Conservation (phyloP, 257 asterid genomes). For the Galeopsis tetrahit region DNA sequence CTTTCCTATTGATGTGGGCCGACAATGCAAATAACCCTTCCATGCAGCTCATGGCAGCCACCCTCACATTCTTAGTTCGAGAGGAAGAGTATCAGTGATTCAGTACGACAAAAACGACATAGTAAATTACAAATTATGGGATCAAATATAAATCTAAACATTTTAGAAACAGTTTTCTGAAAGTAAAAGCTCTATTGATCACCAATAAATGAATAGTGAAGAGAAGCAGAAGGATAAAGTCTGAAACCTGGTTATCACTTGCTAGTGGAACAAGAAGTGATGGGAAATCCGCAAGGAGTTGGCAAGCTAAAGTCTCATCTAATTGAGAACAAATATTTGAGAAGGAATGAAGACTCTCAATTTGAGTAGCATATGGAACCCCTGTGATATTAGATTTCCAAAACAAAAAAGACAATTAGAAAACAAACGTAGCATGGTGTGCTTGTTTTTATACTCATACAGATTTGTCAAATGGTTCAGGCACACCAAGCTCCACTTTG, state of each 20-base stretch:
- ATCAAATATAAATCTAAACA: conserved; percentile 11
- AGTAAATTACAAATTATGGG: not conserved
- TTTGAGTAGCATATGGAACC: conserved; percentile 58
- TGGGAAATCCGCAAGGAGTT: conserved; percentile 67
- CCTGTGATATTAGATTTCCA: conserved; percentile 53
- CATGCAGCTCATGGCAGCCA: conserved; percentile 75
- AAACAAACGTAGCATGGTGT: conserved; percentile 2
- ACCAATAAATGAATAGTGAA: conserved; percentile 14
- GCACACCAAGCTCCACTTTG: conserved; percentile 22
- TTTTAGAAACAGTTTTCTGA: not conserved
- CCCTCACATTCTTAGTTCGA: conserved; percentile 57
- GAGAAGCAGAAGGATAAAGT: conserved; percentile 3
- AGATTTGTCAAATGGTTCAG: conserved; percentile 8
- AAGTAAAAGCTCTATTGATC: conserved; percentile 2
- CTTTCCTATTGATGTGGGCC: conserved; percentile 53
- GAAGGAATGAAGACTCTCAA: conserved; percentile 67
- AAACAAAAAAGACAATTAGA: conserved; percentile 27
- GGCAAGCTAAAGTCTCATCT: conserved; percentile 53
- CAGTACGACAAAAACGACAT: conserved; percentile 17
- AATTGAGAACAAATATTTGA: conserved; percentile 56
- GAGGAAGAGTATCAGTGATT: conserved; percentile 24
- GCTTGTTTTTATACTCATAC: conserved; percentile 12
- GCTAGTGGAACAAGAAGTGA: conserved; percentile 77
- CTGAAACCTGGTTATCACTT: conserved; percentile 73
- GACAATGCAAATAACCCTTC: conserved; percentile 57